Conservation (phyloP, 352 stramenopile genomes). For the Pseudoperonospora humuli region DNA sequence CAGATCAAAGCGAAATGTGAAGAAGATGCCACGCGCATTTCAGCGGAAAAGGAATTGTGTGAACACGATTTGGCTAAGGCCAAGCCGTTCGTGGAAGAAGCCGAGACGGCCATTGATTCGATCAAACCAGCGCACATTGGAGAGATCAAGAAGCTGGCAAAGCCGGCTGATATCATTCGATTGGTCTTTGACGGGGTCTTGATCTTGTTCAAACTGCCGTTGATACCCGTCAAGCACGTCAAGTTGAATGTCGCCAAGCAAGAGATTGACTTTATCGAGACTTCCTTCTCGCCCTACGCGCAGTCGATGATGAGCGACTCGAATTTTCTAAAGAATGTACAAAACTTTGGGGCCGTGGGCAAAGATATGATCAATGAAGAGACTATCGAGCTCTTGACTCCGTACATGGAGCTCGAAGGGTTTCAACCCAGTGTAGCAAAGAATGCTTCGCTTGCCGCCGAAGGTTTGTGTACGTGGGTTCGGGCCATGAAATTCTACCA, state of each 20-base stretch:
- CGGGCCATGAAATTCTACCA: slow-evolving; percentile 99
- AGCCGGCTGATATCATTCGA: slow-evolving; percentile 97
- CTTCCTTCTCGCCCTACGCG: slow-evolving; percentile 93
- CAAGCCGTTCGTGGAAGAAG: slow-evolving; percentile 96
- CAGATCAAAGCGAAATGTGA: slow-evolving; percentile 97
- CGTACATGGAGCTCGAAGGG: slow-evolving; percentile 96
- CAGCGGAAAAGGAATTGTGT: slow-evolving; percentile 92
- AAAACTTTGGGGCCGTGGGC: slow-evolving; percentile 92
- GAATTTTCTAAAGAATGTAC: slow-evolving; percentile 95
- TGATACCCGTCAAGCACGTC: slow-evolving; percentile 87
- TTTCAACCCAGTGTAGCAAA: slow-evolving; percentile 95
- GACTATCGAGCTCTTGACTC: slow-evolving; percentile 95
- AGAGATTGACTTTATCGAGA: slow-evolving; percentile 96
- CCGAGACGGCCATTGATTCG: slow-evolving; percentile 95
- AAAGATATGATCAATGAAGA: slow-evolving; percentile 99
- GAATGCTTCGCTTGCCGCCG: slow-evolving; percentile 92
- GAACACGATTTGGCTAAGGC: slow-evolving; percentile 96
- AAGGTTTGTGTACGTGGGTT: slow-evolving; percentile 96
- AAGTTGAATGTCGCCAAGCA: slow-evolving; percentile 96
- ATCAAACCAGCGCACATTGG: slow-evolving; percentile 97
- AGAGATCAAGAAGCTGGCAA: slow-evolving; percentile 97
- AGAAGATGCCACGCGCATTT: slow-evolving; percentile 92
- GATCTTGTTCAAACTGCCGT: slow-evolving; percentile 93
- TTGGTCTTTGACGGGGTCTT: slow-evolving; percentile 97
- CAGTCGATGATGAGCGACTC: slow-evolving; percentile 94